Evolutionary conservation across 495 filamentous ascomycete genomes (phyloP), one percentile per base, ranked within the genome.

Genomic region (Daldinia loculata): DNA sequence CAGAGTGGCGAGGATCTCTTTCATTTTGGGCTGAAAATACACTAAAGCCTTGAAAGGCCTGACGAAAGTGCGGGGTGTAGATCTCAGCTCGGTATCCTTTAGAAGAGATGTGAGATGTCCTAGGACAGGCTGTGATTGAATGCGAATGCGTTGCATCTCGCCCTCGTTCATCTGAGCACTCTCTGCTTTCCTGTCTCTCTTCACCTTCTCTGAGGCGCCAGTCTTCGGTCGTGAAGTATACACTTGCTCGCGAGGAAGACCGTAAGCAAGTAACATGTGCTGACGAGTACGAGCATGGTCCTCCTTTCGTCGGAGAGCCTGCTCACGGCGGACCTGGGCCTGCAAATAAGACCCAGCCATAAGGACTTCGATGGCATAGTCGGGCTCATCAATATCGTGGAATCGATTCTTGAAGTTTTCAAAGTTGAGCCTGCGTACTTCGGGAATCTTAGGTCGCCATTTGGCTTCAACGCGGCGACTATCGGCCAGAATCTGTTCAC

Each of bases 401-500:
- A 78, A 80, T 5, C 78, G 74, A 39, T 80, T 80, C 63, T 82
- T 82, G 74, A 80, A 82, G 60, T 78, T 70, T 48, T 76, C 71
- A 56, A 82, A 79, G 63, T 75, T 78, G 39, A 78, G 71, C 48
- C 72, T 74, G 3, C 77, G 77, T 29, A 78, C 74, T n/a, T 76
- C 74, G 39, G 76, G 76, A 24, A 78, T 73, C 74, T 78, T 78
- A 32, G 74, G 74, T 12, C 74, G 69, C 76, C 76, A 78, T 59
- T 78, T 78, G 34, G 71, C 68, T 39, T 71, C 76, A 12, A 45
- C 69, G 0, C 76, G 76, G 30, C 74, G 74, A 11, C 69, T 67
- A 48, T 76, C 69, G 41, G 76, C 76, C 12, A 78, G 38, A 24
- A 76, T 71, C 14, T 66, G 58, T 58, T 76, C 74, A 17, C 74